Evolutionary conservation across 202 grass and related monocot genomes (phyloP), one percentile per base, ranked within the genome.

Genomic region (Schoenoplectus tabernaemontani): DNA sequence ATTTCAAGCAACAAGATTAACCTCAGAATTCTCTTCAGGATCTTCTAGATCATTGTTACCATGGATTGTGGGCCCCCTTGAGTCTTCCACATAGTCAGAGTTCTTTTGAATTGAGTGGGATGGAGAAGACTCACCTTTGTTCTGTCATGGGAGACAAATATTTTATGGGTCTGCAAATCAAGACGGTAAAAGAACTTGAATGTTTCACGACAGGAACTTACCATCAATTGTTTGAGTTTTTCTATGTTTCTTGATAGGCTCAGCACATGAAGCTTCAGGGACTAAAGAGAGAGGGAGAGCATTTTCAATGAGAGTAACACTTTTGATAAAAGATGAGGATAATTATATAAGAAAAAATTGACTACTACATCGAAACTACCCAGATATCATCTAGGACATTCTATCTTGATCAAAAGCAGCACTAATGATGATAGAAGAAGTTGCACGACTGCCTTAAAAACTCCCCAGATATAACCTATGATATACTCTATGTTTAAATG

Each of bases 261-360:
- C 78, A 97, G 82, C 57, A 92, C 95, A 76, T 94, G 91, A 86
- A 97, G 86, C 83, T 97, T 97, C 84, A 97, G 68, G 42, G 91
- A 90, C 95, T 97, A 81, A 23, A 72, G 9, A 70, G 64, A 68
- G n/a, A 68, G 64, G 37, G 34, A 65, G 34, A 23, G 16, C 34
- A 66, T 3, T 24, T 44, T 69, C 38, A 69, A 44, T 69, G 9
- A 48, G 42, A 72, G 43, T 44, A 30, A 17, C 22, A 50, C 22
- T 72, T 72, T 28, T 19, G 8, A 43, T 46, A 39, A 46, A 43
- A 69, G 46, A 5, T 68, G 13, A 43, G 37, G 7, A 46, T 26
- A 46, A 9, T 69, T 12, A 69, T 46, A 12, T 13, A 6, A 23
- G 9, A 46, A 50, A 50, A 47, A 19, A n/a, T 84, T 66, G 36